phyloP scores from a whole-genome alignment of 2,329 filamentous ascomycete species.

The Xylaria sp. region DNA sequence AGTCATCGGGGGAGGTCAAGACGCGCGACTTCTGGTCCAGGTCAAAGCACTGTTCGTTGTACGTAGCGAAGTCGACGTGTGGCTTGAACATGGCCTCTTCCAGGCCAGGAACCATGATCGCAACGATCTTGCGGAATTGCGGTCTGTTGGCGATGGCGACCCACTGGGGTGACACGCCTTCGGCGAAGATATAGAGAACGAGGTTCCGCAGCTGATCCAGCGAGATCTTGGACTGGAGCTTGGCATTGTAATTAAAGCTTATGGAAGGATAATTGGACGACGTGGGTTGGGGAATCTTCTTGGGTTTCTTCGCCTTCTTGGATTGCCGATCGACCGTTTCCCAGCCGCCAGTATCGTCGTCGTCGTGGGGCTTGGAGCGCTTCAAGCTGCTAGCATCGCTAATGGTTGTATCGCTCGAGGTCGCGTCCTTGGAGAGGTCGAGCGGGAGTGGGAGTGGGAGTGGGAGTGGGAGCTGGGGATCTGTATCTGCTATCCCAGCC shows the following conservation, averaged over 20 bases:
- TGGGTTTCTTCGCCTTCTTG: slow-evolving; percentile 62
- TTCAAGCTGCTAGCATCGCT: slow-evolving; percentile 55
- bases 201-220: slow-evolving; percentile 71
- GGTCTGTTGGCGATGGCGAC: slow-evolving; percentile 70
- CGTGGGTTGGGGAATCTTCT: slow-evolving; percentile 67
- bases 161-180: slow-evolving; percentile 73
- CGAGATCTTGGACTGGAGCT: slow-evolving; percentile 70
- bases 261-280: slow-evolving; percentile 69
- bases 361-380: slow-evolving; percentile 60
- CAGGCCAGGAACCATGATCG: slow-evolving; percentile 90
- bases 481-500: slow-evolving; percentile 15
- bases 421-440: slow-evolving; percentile 36
- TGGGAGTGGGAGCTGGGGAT: slow-evolving; percentile 20
- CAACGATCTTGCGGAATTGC: slow-evolving; percentile 80
- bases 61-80: slow-evolving; percentile 59
- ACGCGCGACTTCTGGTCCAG: slow-evolving; percentile 49
- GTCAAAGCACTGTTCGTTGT: slow-evolving; percentile 51
- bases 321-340: slow-evolving; percentile 62
- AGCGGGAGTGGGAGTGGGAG: slow-evolving; percentile 13
- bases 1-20: slow-evolving; percentile 65
- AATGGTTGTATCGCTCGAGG: slow-evolving; percentile 34
- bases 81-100: slow-evolving; percentile 90
- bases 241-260: slow-evolving; percentile 65
- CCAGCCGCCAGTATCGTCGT: slow-evolving; percentile 56
- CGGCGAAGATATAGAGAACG: slow-evolving; percentile 73